Evolutionary conservation across 1,139 yeast species (phyloP).

Genomic region (Geotrichum klebahnii): DNA sequence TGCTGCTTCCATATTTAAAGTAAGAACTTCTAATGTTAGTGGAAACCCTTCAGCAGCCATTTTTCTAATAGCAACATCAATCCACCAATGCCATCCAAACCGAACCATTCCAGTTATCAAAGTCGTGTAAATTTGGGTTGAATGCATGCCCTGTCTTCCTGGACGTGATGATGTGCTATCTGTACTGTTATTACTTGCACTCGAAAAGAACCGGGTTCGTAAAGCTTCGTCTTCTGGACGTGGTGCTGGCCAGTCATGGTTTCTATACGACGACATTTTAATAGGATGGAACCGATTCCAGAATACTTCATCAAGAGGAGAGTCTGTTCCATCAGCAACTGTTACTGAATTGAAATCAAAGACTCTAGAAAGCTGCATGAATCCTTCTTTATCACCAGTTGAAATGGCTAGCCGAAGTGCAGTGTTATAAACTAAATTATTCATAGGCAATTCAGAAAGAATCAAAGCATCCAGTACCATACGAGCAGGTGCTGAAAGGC

Average conservation of each 20-base stretch:
- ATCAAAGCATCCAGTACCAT: slow-evolving; percentile 29
- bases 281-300: slow-evolving; percentile 18
- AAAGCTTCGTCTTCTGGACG: slow-evolving; percentile 15
- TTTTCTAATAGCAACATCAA: slow-evolving; percentile 29
- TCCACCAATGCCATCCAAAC: slow-evolving; percentile 26
- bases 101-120: slow-evolving; percentile 28
- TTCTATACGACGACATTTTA: slow-evolving; percentile 17
- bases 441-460: slow-evolving; percentile 27
- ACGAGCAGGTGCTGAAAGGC: slow-evolving; percentile 31
- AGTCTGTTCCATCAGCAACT: slow-evolving; percentile 15
- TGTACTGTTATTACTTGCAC: slow-evolving; percentile 4
- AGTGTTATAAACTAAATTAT: slow-evolving; percentile 24
- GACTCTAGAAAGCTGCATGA: slow-evolving; percentile 24
- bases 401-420: slow-evolving; percentile 27
- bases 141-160: slow-evolving; percentile 5
- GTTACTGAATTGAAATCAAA: slow-evolving; percentile 20
- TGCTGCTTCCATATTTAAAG: slow-evolving; percentile 28
- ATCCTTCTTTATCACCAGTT: slow-evolving; percentile 24
- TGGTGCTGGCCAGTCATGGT: slow-evolving; percentile 16
- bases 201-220: slow-evolving; percentile 21
- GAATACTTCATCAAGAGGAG: slow-evolving; percentile 18
- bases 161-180: background rate
- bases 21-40: slow-evolving; percentile 25
- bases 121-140: slow-evolving; percentile 20
- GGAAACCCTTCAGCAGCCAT: slow-evolving; percentile 25